Base-by-base conservation (phyloP, 345 rosid species). In the Rhizophora mangle region DNA sequence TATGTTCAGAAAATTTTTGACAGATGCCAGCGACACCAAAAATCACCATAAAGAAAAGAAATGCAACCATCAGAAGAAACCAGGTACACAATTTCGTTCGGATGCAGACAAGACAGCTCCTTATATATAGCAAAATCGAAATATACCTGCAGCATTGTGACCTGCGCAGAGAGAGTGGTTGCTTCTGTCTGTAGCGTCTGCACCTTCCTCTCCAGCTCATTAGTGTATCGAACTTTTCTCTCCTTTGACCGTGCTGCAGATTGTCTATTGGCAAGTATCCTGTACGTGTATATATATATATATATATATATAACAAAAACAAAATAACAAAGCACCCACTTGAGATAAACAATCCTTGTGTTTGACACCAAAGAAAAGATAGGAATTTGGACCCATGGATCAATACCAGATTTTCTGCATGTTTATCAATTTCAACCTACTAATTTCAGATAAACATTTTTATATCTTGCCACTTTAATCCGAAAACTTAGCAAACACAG, bases 141-240 rank as follows among this genome's bases (percentile, higher is more conserved):
- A 29, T 9, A 20, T 74, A 90, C 98, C 97, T 93, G 98, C 67
- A 93, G 76, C 86, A 89, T 69, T 5, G 97, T 89, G 77, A 93
- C 94, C 81, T 93, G 98, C 3, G 98, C 98, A n/a, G 98, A 94
- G 65, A 94, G 86, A 24, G 89, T 91, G 34, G 98, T 91, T 26
- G 98, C 98, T 84, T 94, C 98, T 21, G 90, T 86, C 83, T 94
- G 98, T 79, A 94, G 97, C 19, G 98, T 94, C 85, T 89, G 98
- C 63, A 94, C 98, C 76, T 91, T 94, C 88, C 89, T 94, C 83
- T 94, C 98, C 64, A 93, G 82, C 85, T 93, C 98, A 81, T 79
- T 71, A 0, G 97, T 88, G 72, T 93, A 93, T 69, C 90, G 74
- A 52, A 83, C 80, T 75, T 91, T 93, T 84, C 98, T 86, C 87